These are phyloP conservation scores for Mrakia frigida DNA, from an alignment of 768 basidiomycete species.

Conservation along the genomic window DNA sequence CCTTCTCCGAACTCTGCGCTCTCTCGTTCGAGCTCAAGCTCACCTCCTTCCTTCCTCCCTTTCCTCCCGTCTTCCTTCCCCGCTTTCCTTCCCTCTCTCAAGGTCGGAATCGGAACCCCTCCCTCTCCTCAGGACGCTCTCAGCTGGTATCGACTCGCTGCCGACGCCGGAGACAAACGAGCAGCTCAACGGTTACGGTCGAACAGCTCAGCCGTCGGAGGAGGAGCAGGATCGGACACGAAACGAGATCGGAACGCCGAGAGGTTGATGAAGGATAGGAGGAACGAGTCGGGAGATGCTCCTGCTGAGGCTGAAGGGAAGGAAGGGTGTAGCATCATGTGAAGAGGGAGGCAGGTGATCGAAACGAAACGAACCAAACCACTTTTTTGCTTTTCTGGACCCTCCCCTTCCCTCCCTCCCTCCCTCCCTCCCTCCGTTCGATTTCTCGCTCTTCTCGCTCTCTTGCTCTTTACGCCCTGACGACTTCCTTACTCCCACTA, in stretches of 20 bases:
- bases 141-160: constrained; percentile 80
- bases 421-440: not conserved
- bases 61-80: not conserved
- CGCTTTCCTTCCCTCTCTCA: constrained; percentile 30
- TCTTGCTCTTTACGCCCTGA: not conserved
- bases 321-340: constrained; percentile 44
- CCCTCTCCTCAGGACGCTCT: constrained; percentile 50
- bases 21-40: constrained; percentile 2
- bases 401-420: too few relatives aligned
- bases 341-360: not conserved
- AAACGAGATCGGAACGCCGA: constrained; percentile 33
- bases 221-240: constrained; percentile 47
- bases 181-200: constrained; percentile 75
- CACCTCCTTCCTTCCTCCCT: not conserved
- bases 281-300: constrained; percentile 38
- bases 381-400: not conserved
- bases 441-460: not conserved
- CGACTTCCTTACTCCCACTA: not conserved
- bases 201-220: constrained; percentile 55
- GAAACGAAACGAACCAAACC: not conserved
- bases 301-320: constrained; percentile 30
- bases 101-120: constrained; percentile 57
- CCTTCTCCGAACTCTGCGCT: too few relatives aligned
- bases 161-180: constrained; percentile 89
- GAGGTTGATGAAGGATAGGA: constrained; percentile 41